Evolutionary conservation across 805 yeast genomes (phyloP), one percentile per base, ranked within the genome.

Genomic region (Ogataea paraovalis): DNA sequence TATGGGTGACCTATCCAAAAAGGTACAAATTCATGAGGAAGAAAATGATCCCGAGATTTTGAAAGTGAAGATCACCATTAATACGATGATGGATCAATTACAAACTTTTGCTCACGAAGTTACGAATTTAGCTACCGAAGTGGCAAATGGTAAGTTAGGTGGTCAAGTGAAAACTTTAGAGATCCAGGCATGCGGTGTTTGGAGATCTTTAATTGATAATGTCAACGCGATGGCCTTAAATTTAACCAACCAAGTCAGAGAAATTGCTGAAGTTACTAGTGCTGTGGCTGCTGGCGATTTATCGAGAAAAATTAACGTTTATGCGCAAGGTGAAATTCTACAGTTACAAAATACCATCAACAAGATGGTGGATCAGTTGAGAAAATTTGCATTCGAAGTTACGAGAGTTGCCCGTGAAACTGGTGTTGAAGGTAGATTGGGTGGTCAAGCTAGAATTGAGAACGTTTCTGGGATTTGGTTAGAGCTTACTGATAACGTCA

Each of bases 241-340:
- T 62, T 74, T 88, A 56, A 88, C 96, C 0, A 87, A 86, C 51
- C 96, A 88, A 68, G 96, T 81, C 28, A 69, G 96, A 68, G 95
- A 87, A 67, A 87, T 87, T 51, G 94, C 95, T 21, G 95, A 87
- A 57, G 96, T 87, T 32, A 88, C 95, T 5, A 74, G 91, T 19
- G 95, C 95, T 1, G 96, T 87, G 10, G 96, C 96, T 5, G 76
- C 81, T 50, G 96, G 96, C 58, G 96, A 87, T 64, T 70, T 87
- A 55, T 82, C 90, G 0, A 72, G 90, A 43, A 87, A 87, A 60
- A 87, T 88, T 61, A 86, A 86, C 63, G 96, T 88, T 13, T 92
- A 87, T 65, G 96, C 96, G 7, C 96, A 88, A 64, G 96, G 96
- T 42, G 96, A 87, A 68, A 88, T 87, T 52, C 71, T 86, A 48